phyloP scores from a whole-genome alignment of 2,329 filamentous ascomycete genomes.

The Diplodia intermedia region DNA sequence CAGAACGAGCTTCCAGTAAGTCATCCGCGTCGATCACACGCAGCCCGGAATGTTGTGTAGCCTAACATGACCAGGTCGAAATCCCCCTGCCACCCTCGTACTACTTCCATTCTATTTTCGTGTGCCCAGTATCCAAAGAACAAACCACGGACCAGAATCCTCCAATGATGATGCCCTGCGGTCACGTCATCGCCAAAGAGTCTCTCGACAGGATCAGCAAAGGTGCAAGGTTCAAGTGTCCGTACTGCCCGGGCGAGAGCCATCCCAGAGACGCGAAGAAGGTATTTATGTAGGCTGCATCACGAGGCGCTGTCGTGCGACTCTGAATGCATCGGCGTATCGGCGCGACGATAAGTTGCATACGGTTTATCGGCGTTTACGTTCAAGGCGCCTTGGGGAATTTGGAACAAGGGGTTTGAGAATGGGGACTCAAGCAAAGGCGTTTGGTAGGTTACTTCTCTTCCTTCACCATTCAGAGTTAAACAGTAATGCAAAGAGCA shows the following conservation, averaged over 20 bases:
- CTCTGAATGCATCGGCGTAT: constrained; percentile 16
- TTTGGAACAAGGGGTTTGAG: constrained; percentile 8
- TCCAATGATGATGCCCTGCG: constrained; percentile 95
- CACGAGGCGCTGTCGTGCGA: constrained; percentile 15
- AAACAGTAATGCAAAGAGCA: constrained; percentile 17
- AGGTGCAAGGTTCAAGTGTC: constrained; percentile 86
- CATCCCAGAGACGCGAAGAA: constrained; percentile 76
- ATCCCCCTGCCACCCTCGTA: constrained; percentile 69
- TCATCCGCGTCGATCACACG: constrained; percentile 37
- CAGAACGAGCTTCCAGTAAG: constrained; percentile 87
- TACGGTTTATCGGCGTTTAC: constrained; percentile 13
- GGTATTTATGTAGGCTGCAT: constrained; percentile 66
- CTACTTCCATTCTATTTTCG: constrained; percentile 93
- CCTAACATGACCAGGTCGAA: constrained; percentile 59
- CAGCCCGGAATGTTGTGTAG: constrained; percentile 42
- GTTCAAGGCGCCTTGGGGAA: constrained; percentile 9
- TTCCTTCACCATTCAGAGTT: constrained; percentile 16
- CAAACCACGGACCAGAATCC: constrained; percentile 93
- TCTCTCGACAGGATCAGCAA: constrained; percentile 81
- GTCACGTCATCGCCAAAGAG: constrained; percentile 89
- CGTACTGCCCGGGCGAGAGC: constrained; percentile 90
- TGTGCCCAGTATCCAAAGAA: constrained; percentile 96
- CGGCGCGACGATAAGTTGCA: constrained; percentile 18
- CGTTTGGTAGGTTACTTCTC: constrained; percentile 15
- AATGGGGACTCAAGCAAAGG: constrained; percentile 2